phyloP scores from a whole-genome alignment of 2,329 filamentous ascomycete genomes.

The Aciculosporium take region DNA sequence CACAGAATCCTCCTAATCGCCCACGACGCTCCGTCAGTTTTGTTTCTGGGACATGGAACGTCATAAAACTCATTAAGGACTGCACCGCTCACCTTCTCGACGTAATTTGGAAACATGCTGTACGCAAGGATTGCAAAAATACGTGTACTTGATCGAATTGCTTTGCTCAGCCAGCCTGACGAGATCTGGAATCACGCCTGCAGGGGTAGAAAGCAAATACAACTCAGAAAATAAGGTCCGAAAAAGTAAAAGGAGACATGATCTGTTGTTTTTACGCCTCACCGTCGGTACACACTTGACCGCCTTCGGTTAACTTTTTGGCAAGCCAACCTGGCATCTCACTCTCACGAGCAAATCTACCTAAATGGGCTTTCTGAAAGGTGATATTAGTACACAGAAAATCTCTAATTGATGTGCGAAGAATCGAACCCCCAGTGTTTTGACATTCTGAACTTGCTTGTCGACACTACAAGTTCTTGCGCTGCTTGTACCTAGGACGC shows the following conservation, averaged over 20 bases:
- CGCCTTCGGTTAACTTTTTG: slow-evolving; percentile 1
- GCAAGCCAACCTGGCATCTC: slow-evolving; percentile 7
- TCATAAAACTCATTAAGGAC: neutral
- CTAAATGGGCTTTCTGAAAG: slow-evolving; percentile 7
- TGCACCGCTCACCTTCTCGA: slow-evolving; percentile 44
- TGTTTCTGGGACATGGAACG: neutral
- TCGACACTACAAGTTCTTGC: neutral
- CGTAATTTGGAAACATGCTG: slow-evolving; percentile 70
- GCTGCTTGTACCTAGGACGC: neutral
- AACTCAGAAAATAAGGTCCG: neutral
- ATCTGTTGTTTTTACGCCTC: neutral
- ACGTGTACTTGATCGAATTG: slow-evolving; percentile 48
- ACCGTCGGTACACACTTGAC: slow-evolving; percentile 7
- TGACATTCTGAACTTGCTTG: neutral
- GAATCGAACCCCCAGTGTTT: neutral
- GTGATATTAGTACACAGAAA: too few relatives aligned
- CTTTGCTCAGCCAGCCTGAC: slow-evolving; percentile 51
- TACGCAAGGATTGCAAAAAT: slow-evolving; percentile 63
- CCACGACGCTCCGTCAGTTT: neutral
- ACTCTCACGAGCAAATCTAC: slow-evolving; percentile 5
- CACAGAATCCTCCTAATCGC: slow-evolving; percentile 66
- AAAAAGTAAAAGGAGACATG: neutral
- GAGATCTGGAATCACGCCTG: slow-evolving; percentile 47
- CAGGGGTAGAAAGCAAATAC: slow-evolving; percentile 2
- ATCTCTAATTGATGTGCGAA: neutral